Evolutionary conservation across 352 stramenopile species (phyloP), one percentile per base, ranked within the genome.

Genomic region (Pythium coloratum): DNA sequence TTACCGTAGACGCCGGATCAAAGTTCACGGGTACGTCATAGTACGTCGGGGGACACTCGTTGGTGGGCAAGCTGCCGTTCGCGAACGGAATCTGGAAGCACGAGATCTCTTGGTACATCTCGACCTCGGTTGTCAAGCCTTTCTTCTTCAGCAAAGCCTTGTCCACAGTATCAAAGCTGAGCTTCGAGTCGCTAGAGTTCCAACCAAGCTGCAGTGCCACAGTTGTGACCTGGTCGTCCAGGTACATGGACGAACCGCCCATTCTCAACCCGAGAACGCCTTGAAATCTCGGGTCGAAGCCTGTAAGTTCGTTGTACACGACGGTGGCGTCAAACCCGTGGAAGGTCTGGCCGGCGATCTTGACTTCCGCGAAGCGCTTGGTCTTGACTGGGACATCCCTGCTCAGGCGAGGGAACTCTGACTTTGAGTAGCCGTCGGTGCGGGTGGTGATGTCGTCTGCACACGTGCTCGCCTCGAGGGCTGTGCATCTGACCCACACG

Each of bases 281-380:
- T 10, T 53, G 46, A n/a, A 53, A 32, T 32, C 46, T 30, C 12
- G 46, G 20, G n/a, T 53, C 12, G 6, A 53, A n/a, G 3, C 20
- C n/a, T 4, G 16, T 8, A 18, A 53, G 20, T 30, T 5, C n/a
- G 14, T 53, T 10, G 46, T 53, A 53, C n/a, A 53, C 46, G n/a
- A 53, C 46, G 2, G n/a, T 53, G 16, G 46, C 46, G 46, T 53
- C 46, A 53, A 53, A 53, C 5, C n/a, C 46, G 46, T 30, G n/a
- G 18, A 53, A 53, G 4, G 14, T 30, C n/a, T 53, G 46, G 46
- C 46, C 46, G 7, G 46, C 46, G 46, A 53, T 53, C 46, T 30
- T 30, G 46, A 53, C 46, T 53, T 53, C 46, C 14, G 5, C 10
- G 46, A 53, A 53, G n/a, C 46, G 46, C 18, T 30, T 53, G 20